phyloP scores from a whole-genome alignment of 306 rosid species.

The Macrotyloma uniflorum region DNA sequence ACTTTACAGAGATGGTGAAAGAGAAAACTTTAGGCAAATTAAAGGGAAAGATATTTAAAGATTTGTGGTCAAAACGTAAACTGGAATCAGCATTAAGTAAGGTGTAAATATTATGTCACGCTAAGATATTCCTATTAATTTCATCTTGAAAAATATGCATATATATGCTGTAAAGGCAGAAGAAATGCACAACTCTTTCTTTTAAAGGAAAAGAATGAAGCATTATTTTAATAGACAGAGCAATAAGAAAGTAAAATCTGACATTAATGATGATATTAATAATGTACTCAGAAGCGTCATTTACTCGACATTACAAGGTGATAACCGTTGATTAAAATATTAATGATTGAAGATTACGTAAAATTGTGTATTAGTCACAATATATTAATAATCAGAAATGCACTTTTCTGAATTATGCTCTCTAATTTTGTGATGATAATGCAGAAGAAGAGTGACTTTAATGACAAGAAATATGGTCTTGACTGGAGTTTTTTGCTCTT shows the following conservation, averaged over 20 bases:
- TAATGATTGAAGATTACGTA: background rate
- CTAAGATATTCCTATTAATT: background rate
- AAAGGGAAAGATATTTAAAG: background rate
- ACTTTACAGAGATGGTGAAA: background rate
- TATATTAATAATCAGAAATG: background rate
- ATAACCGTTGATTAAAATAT: background rate
- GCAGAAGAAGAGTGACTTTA: conserved; percentile 2
- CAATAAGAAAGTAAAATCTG: background rate
- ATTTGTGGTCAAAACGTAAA: background rate
- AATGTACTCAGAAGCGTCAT: background rate
- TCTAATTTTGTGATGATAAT: background rate
- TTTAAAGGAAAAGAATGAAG: background rate
- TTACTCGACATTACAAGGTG: background rate
- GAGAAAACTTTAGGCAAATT: background rate
- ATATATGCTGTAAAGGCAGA: background rate
- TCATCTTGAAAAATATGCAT: background rate
- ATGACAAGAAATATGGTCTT: background rate
- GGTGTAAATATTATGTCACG: background rate
- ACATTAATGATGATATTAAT: background rate
- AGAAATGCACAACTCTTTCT: background rate
- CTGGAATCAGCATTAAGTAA: background rate
- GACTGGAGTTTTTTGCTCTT: background rate
- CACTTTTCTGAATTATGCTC: background rate
- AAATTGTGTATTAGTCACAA: background rate
- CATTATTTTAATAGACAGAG: background rate